Evolutionary conservation across 768 basidiomycete genomes (phyloP).

Genomic region (Cystoderma amianthinum): DNA sequence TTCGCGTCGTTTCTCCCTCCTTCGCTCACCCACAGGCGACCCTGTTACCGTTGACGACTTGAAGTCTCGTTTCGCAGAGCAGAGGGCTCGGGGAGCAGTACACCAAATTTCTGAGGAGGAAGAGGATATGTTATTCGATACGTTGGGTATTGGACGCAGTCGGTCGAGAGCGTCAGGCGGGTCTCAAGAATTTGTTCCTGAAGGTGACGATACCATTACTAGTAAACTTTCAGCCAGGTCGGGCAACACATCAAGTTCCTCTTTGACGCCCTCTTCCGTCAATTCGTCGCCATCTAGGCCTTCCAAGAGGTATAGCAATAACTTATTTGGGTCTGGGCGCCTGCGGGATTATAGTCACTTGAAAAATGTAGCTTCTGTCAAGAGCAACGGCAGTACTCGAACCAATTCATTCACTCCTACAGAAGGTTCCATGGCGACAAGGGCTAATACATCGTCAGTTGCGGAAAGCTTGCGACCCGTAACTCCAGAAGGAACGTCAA

Average conservation of each 20-base stretch:
- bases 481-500: constrained; percentile 48
- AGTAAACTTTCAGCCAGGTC: constrained; percentile 22
- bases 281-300: constrained; percentile 25
- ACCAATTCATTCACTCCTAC: constrained; percentile 45
- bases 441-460: constrained; percentile 30
- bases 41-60: constrained; percentile 62
- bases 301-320: constrained; percentile 77
- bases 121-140: constrained; percentile 79
- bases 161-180: constrained; percentile 24
- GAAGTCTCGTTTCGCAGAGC: constrained; percentile 63
- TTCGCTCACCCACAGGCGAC: constrained; percentile 62
- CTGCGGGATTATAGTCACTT: constrained; percentile 71
- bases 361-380: constrained; percentile 40
- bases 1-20: constrained; percentile 74
- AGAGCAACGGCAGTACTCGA: constrained; percentile 32
- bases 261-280: constrained; percentile 37
- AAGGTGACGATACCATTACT: constrained; percentile 16
- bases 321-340: constrained; percentile 78
- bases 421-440: constrained; percentile 31
- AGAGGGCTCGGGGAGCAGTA: constrained; percentile 60
- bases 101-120: constrained; percentile 76
- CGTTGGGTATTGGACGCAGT: constrained; percentile 40
- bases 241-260: constrained; percentile 25
- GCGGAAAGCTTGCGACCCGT: constrained; percentile 40
- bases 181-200: constrained; percentile 27